phyloP scores from a whole-genome alignment of 345 rosid species.

The Gossypium arboreum region DNA sequence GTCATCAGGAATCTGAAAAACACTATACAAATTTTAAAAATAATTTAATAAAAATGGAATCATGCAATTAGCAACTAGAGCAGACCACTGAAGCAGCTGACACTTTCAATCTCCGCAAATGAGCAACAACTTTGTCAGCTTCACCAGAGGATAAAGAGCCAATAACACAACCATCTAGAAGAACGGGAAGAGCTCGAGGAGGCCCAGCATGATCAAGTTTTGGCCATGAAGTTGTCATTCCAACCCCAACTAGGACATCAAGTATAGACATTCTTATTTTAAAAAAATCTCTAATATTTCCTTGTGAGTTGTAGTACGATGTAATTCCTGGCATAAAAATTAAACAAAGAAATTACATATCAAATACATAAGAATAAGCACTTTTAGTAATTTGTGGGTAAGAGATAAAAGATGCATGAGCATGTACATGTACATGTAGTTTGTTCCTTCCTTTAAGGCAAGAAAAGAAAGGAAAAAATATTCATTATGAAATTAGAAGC shows the following conservation, averaged over 20 bases:
- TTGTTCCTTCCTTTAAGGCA: not conserved
- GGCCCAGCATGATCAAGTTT: slow-evolving; percentile 79
- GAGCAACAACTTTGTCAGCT: slow-evolving; percentile 60
- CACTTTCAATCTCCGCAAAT: slow-evolving; percentile 81
- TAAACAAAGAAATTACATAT: not conserved
- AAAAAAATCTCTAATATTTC: slow-evolving; percentile 66
- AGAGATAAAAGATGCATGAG: not conserved
- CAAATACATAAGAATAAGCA: not conserved
- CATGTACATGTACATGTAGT: not conserved
- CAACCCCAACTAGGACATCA: slow-evolving; percentile 64
- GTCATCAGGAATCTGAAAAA: slow-evolving; percentile 80
- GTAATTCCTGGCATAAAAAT: slow-evolving; percentile 59
- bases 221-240: slow-evolving; percentile 81
- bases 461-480: not conserved
- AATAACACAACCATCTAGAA: slow-evolving; percentile 87
- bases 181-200: slow-evolving; percentile 74
- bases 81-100: slow-evolving; percentile 69
- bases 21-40: not conserved
- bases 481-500: not conserved
- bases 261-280: slow-evolving; percentile 58
- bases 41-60: not conserved
- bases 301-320: slow-evolving; percentile 71
- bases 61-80: slow-evolving; percentile 13
- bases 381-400: not conserved
- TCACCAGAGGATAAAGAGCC: slow-evolving; percentile 57